These are phyloP conservation scores for Cercophora scortea DNA, from an alignment of 495 filamentous ascomycete species.

Conservation along the genomic window DNA sequence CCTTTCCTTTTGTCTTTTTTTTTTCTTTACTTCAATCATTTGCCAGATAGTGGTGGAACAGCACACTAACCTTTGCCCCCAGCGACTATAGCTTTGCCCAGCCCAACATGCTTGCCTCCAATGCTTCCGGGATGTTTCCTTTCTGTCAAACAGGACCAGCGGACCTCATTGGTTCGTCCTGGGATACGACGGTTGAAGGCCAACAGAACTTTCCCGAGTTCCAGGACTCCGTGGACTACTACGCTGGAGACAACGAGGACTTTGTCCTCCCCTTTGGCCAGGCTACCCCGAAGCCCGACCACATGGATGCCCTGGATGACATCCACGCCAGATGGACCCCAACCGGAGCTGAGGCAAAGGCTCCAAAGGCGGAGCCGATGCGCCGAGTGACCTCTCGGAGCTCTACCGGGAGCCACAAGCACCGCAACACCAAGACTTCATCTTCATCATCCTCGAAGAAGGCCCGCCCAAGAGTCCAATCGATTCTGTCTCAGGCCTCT, in stretches of 20 bases:
- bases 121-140: constrained; percentile 42
- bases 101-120: constrained; percentile 39
- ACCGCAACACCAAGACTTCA: constrained; percentile 36
- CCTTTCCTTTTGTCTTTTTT: constrained; percentile 21
- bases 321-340: constrained; percentile 36
- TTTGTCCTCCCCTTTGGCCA: constrained; percentile 41
- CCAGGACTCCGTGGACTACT: constrained; percentile 24
- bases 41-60: constrained; percentile 26
- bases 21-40: constrained; percentile 21
- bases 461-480: constrained; percentile 35
- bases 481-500: constrained; percentile 33
- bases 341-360: constrained; percentile 22
- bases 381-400: constrained; percentile 37
- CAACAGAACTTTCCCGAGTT: constrained; percentile 44
- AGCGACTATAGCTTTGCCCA: constrained; percentile 45
- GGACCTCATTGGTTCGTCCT: constrained; percentile 41
- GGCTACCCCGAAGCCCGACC: constrained; percentile 42
- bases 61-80: constrained; percentile 41
- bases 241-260: constrained; percentile 39
- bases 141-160: constrained; percentile 47
- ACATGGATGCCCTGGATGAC: constrained; percentile 37
- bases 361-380: constrained; percentile 38
- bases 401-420: constrained; percentile 41
- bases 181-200: constrained; percentile 44
- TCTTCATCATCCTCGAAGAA: constrained; percentile 27